Evolutionary conservation across 768 basidiomycete genomes (phyloP).

Genomic region (Serendipita sp.): DNA sequence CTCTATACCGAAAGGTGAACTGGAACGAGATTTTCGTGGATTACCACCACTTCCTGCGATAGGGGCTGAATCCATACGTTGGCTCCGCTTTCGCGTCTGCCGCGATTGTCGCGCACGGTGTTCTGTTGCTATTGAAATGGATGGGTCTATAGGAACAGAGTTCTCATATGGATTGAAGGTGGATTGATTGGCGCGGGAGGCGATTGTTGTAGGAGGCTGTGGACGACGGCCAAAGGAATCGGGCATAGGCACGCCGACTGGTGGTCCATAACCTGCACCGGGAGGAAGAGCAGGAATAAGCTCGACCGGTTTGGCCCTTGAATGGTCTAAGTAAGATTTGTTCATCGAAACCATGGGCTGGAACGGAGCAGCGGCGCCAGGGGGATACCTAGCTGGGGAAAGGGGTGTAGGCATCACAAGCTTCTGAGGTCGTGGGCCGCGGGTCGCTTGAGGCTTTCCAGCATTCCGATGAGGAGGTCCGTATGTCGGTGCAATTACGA

Average conservation of each 20-base stretch:
- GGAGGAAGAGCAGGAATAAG: slow-evolving; percentile 7
- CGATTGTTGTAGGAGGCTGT: too few relatives aligned
- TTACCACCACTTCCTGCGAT: too few relatives aligned
- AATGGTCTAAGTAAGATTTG: neutral
- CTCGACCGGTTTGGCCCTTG: slow-evolving; percentile 6
- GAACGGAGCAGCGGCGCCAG: neutral
- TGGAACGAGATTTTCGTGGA: neutral
- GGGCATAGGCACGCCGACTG: neutral
- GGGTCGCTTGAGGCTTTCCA: too few relatives aligned
- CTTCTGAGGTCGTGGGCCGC: neutral
- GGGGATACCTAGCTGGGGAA: slow-evolving; percentile 11
- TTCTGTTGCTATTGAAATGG: neutral
- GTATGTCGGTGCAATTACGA: too few relatives aligned
- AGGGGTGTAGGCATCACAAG: slow-evolving; percentile 12
- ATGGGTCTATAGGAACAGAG: too few relatives aligned
- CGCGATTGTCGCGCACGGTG: neutral
- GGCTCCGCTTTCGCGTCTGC: neutral
- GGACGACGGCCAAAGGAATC: too few relatives aligned
- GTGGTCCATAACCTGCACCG: neutral
- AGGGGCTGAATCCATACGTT: neutral
- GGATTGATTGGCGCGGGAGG: too few relatives aligned
- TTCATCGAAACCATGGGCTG: neutral
- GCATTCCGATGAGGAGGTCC: too few relatives aligned
- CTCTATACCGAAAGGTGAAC: neutral
- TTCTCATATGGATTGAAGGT: too few relatives aligned